These are phyloP conservation scores for Yarrowia sp. DNA, from an alignment of 805 yeast species.

Conservation along the genomic window DNA sequence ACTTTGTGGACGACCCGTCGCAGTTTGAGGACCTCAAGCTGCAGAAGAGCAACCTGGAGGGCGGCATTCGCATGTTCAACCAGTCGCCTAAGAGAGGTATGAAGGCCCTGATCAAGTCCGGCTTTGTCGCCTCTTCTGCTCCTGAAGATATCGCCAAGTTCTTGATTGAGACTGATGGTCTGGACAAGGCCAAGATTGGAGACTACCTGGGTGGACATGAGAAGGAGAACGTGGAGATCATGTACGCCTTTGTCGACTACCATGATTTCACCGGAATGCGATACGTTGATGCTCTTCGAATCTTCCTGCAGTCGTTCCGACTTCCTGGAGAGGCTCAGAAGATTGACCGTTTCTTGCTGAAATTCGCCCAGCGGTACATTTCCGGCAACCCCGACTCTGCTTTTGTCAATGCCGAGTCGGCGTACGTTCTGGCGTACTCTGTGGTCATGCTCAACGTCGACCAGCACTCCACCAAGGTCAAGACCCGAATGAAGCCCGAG, in stretches of 20 bases:
- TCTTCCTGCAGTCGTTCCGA: conserved; percentile 81
- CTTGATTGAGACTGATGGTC: conserved; percentile 62
- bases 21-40: conserved; percentile 84
- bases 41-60: conserved; percentile 75
- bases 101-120: conserved; percentile 55
- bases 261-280: conserved; percentile 69
- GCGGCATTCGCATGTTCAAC: conserved; percentile 76
- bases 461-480: conserved; percentile 83
- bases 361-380: conserved; percentile 89
- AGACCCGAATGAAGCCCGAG: conserved; percentile 80
- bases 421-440: conserved; percentile 88
- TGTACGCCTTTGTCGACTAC: conserved; percentile 90
- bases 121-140: conserved; percentile 58
- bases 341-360: conserved; percentile 93
- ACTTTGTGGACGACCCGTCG: conserved; percentile 60
- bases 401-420: conserved; percentile 90
- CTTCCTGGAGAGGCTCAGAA: conserved; percentile 98
- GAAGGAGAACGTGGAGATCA: conserved; percentile 68
- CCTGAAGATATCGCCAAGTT: conserved; percentile 75
- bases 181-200: conserved; percentile 83
- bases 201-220: conserved; percentile 91
- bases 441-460: conserved; percentile 93
- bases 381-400: conserved; percentile 78
- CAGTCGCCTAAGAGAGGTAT: conserved; percentile 83
- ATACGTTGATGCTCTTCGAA: conserved; percentile 84